Evolutionary conservation across 495 filamentous ascomycete genomes (phyloP).

Genomic region (Schizothecium vesticola): DNA sequence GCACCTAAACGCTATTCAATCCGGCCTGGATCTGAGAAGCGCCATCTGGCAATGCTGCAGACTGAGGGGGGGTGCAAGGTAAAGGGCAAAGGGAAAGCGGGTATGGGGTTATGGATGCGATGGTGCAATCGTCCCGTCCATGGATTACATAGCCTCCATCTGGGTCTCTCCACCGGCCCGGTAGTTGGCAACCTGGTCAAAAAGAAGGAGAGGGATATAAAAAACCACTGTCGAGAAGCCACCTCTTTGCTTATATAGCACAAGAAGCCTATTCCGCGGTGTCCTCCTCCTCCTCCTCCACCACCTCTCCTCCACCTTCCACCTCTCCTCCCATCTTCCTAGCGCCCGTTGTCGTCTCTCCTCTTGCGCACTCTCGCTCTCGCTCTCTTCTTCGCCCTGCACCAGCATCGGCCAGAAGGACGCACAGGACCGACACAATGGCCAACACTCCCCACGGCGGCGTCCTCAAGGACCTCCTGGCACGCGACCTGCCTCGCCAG

Average conservation of each 20-base stretch:
- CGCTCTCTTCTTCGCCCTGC: not conserved
- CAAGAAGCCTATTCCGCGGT: not conserved
- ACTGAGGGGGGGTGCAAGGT: not conserved
- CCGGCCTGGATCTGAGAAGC: not conserved
- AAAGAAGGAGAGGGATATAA: not conserved
- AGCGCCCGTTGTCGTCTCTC: not conserved
- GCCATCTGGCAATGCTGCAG: not conserved
- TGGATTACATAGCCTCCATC: not conserved
- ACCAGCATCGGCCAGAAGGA: not conserved
- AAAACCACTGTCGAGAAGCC: not conserved
- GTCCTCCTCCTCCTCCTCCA: not conserved
- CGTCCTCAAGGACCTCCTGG: slow-evolving; percentile 92
- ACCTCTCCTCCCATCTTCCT: not conserved
- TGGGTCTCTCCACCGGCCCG: not conserved
- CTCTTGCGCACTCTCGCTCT: not conserved
- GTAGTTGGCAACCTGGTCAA: not conserved
- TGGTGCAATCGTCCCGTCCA: not conserved
- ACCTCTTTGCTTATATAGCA: not conserved
- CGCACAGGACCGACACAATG: slow-evolving; percentile 31
- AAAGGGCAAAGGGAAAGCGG: not conserved
- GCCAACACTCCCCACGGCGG: slow-evolving; percentile 87
- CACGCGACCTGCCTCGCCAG: slow-evolving; percentile 77
- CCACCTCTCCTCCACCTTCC: not conserved
- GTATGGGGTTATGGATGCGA: not conserved
- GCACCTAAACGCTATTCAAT: not conserved